These are phyloP conservation scores for Beauveria bassiana DNA, from an alignment of 2,329 filamentous ascomycete species.

Conservation along the genomic window DNA sequence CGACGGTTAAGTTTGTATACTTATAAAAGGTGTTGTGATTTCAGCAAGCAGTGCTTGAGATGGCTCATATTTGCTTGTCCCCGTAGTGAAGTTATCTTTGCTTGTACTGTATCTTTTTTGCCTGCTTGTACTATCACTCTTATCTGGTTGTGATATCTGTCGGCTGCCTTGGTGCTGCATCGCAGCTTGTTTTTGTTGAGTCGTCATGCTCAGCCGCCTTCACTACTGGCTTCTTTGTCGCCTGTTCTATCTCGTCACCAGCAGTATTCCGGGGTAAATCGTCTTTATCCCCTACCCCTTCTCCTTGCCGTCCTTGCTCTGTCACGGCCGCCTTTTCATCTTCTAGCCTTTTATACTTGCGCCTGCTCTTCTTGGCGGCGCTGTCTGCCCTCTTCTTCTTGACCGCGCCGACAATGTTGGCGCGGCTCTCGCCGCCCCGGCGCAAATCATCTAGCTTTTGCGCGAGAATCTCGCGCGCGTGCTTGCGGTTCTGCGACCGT, in stretches of 20 bases:
- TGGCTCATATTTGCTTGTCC: too few species aligned
- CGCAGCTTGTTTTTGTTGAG: not conserved
- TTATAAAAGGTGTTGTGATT: constrained; percentile 20
- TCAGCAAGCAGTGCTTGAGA: not conserved
- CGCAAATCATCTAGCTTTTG: constrained; percentile 64
- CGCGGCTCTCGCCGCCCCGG: constrained; percentile 63
- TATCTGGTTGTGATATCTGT: not conserved
- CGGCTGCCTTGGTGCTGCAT: not conserved
- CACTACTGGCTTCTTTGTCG: not conserved
- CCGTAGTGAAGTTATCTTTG: not conserved
- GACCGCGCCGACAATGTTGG: constrained; percentile 53
- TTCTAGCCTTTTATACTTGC: constrained; percentile 64
- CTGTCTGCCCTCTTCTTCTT: constrained; percentile 67
- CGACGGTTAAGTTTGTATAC: constrained; percentile 14
- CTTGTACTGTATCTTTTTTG: not conserved
- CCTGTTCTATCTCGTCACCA: not conserved
- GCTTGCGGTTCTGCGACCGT: constrained; percentile 76
- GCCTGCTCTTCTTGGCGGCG: constrained; percentile 69
- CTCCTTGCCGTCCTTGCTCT: not conserved
- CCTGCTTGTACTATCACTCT: not conserved
- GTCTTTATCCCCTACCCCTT: not conserved
- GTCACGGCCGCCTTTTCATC: constrained; percentile 33
- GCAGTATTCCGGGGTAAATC: not conserved
- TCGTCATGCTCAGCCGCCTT: too few species aligned
- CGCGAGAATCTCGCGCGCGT: constrained; percentile 70